Evolutionary conservation across 495 filamentous ascomycete species (phyloP).

Genomic region (Cercophora scortea): DNA sequence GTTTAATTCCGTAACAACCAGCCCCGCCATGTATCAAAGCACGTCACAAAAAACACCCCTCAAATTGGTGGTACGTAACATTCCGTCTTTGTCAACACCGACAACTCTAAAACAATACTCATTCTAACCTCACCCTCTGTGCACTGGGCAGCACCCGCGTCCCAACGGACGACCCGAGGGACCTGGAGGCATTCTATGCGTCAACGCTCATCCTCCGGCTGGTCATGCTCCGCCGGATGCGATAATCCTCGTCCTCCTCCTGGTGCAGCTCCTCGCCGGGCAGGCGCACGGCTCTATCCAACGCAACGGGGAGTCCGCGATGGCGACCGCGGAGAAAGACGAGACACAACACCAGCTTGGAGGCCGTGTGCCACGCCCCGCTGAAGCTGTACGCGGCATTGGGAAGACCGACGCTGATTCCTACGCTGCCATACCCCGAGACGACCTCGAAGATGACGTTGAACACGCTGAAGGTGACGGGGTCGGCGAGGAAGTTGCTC

Average conservation of each 20-base stretch:
- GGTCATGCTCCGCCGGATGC: slow-evolving; percentile 30
- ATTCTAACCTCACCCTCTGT: no score
- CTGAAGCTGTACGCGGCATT: slow-evolving; percentile 62
- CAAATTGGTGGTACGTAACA: no score
- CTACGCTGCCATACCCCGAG: slow-evolving; percentile 78
- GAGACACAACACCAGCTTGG: slow-evolving; percentile 68
- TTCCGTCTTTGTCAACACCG: no score
- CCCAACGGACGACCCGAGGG: no score
- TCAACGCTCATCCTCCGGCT: slow-evolving; percentile 19
- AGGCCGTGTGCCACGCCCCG: slow-evolving; percentile 61
- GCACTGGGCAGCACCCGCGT: no score
- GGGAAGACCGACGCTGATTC: slow-evolving; percentile 67
- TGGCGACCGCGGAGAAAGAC: slow-evolving; percentile 76
- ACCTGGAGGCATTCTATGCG: background rate
- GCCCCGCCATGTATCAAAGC: no score
- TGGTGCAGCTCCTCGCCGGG: slow-evolving; percentile 50
- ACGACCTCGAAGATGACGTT: slow-evolving; percentile 84
- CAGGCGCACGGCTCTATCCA: slow-evolving; percentile 70
- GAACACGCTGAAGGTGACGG: slow-evolving; percentile 67
- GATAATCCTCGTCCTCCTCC: slow-evolving; percentile 36
- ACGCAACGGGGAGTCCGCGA: slow-evolving; percentile 71
- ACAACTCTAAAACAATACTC: no score
- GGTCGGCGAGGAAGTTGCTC: slow-evolving; percentile 54
- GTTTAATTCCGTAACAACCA: no score
- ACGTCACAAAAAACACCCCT: no score